phyloP scores from a whole-genome alignment of 306 rosid genomes.

The Abrus precatorius region DNA sequence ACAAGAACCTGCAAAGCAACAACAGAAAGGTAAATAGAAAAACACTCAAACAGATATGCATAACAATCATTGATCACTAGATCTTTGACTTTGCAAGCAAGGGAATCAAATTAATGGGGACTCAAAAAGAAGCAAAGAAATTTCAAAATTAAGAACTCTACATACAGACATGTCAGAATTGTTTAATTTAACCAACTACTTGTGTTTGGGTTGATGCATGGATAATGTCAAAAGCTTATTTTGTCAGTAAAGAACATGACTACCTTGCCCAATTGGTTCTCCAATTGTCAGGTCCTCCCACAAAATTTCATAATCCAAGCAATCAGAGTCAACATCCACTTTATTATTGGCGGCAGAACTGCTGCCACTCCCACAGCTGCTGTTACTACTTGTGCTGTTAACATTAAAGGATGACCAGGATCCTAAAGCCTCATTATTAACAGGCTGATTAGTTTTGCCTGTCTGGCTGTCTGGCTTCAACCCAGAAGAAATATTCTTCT shows the following conservation, averaged over 20 bases:
- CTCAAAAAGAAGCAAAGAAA: conserved; percentile 17
- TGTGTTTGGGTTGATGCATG: conserved; percentile 20
- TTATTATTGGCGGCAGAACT: conserved; percentile 73
- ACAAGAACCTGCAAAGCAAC: conserved; percentile 88
- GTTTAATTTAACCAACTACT: neutral
- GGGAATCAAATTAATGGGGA: neutral
- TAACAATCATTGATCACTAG: conserved; percentile 32
- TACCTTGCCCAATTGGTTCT: conserved; percentile 99
- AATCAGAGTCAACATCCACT: conserved; percentile 79
- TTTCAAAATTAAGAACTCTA: conserved; percentile 28
- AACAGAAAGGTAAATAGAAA: conserved; percentile 43
- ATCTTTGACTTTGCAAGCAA: conserved; percentile 31
- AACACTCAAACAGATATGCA: conserved; percentile 20
- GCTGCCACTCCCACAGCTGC: conserved; percentile 95
- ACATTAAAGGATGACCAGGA: conserved; percentile 90
- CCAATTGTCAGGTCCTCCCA: conserved; percentile 98
- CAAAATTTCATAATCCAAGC: conserved; percentile 90
- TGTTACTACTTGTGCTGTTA: conserved; percentile 93
- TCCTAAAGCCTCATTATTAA: conserved; percentile 80
- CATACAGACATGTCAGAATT: neutral
- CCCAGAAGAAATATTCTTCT: conserved; percentile 52
- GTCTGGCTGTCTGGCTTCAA: conserved; percentile 64
- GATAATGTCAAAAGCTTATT: conserved; percentile 33
- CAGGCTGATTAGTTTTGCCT: conserved; percentile 62
- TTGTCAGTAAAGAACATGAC: conserved; percentile 30